Conservation (phyloP, 1,284 basidiomycete genomes). For the Papiliotrema laurentii region DNA sequence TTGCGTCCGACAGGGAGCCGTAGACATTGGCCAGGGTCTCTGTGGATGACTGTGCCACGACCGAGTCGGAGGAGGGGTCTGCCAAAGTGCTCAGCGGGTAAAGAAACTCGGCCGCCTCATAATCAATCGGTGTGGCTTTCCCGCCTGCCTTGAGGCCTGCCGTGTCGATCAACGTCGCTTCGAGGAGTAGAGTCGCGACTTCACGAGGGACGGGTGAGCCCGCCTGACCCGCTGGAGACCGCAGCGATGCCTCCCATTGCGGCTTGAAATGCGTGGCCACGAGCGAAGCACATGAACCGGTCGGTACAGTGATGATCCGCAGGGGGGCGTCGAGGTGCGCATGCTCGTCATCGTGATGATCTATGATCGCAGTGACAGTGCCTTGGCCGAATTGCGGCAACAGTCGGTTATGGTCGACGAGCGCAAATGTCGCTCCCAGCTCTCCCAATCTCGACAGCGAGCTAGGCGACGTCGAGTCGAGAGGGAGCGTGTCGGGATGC, state of each 20-base stretch:
- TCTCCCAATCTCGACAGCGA: constrained; percentile 1
- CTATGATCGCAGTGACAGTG: constrained; percentile 71
- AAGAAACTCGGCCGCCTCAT: constrained; percentile 60
- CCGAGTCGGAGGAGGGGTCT: neutral
- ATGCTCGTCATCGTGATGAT: constrained; percentile 88
- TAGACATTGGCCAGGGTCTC: constrained; percentile 49
- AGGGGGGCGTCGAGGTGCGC: constrained; percentile 60
- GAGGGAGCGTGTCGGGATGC: constrained; percentile 42
- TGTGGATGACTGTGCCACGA: constrained; percentile 1
- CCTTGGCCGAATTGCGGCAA: constrained; percentile 52
- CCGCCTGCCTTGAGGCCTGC: constrained; percentile 65
- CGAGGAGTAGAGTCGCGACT: constrained; percentile 72
- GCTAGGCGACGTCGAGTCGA: neutral
- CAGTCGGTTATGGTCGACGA: constrained; percentile 87
- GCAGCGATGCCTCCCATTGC: constrained; percentile 29
- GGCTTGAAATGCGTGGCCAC: constrained; percentile 57
- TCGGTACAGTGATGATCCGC: constrained; percentile 57
- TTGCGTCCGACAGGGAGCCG: constrained; percentile 57
- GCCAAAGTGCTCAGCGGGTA: constrained; percentile 36
- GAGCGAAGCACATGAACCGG: constrained; percentile 76
- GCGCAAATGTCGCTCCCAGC: constrained; percentile 59
- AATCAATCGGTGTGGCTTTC: constrained; percentile 66
- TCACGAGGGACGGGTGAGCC: constrained; percentile 48
- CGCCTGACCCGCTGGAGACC: constrained; percentile 15
- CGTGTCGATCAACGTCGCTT: constrained; percentile 78